A percentile compares a stretch with the other conserved stretches of the same genome.
Evolutionary conservation across 2,329 filamentous ascomycete species (phyloP).

Genomic region (Curvularia hawaiiensis): DNA sequence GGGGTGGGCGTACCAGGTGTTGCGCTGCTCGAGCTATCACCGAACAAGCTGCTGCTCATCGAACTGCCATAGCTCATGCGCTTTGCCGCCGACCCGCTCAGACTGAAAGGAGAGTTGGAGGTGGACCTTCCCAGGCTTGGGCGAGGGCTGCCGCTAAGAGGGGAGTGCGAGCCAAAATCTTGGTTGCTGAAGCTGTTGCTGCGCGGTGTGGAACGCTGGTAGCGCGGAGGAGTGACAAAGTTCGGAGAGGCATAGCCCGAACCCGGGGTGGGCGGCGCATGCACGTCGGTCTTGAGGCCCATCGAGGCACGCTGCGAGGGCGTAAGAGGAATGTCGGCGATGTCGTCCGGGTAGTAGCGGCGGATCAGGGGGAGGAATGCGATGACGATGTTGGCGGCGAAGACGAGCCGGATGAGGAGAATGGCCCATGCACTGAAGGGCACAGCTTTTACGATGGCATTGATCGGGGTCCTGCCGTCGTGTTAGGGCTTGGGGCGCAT

Average conservation of each 20-base stretch:
- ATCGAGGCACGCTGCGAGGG: slow-evolving; percentile 85
- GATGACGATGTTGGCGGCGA: slow-evolving; percentile 66
- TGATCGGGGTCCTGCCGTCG: slow-evolving; percentile 42
- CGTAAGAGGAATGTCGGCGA: slow-evolving; percentile 89
- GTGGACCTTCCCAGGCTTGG: slow-evolving; percentile 32
- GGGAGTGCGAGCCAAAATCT: slow-evolving; percentile 51
- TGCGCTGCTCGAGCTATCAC: slow-evolving; percentile 47
- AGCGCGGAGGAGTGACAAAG: slow-evolving; percentile 86
- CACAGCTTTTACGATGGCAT: slow-evolving; percentile 43
- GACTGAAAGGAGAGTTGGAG: slow-evolving; percentile 52
- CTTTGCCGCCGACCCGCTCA: slow-evolving; percentile 58
- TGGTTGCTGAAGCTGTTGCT: slow-evolving; percentile 63
- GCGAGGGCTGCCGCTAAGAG: slow-evolving; percentile 61
- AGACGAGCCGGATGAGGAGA: slow-evolving; percentile 59
- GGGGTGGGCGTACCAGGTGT: slow-evolving; percentile 72
- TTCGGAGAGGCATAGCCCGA: slow-evolving; percentile 55
- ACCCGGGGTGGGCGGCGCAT: slow-evolving; percentile 65
- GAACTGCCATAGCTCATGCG: slow-evolving; percentile 64
- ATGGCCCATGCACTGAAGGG: slow-evolving; percentile 49
- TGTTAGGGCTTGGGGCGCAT: slow-evolving; percentile 20
- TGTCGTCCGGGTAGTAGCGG: slow-evolving; percentile 65
- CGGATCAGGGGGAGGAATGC: slow-evolving; percentile 76
- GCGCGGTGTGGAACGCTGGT: slow-evolving; percentile 74
- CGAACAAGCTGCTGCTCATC: slow-evolving; percentile 52
- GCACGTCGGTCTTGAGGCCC: slow-evolving; percentile 71